Base-by-base conservation (phyloP, 306 rosid species). In the Quercus bicolor region DNA sequence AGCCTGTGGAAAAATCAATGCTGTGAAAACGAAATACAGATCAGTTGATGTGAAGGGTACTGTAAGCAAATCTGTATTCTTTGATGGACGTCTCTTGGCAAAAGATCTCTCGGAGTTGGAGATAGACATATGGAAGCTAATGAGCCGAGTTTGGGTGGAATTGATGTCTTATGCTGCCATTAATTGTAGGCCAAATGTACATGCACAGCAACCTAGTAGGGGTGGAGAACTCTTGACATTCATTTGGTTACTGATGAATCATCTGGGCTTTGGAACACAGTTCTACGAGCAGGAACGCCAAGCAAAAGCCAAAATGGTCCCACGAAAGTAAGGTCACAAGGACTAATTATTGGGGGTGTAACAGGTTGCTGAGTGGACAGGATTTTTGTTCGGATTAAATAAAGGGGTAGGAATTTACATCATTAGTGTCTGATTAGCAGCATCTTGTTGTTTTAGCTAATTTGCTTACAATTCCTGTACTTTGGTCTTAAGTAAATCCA, bases 161-260 rank as follows among this genome's bases (percentile, higher is more conserved):
- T 12, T 78, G 53, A 6, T 83, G 77, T 59, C 73, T 1, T 83
- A 68, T 31, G 86, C 80, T 12, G 70, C 86, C 68, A 69, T 68
- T 14, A 68, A 74, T 34, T 69, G 83, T 16, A 53, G 80, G 28
- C 79, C 83, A 10, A 59, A 68, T 70, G 77, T 78, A 4, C 86
- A 83, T 70, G 80, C 83, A 5, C 77, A 83, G 73, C 86, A 83
- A 61, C 77, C 73, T 21, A 60, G 86, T 28, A 74, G 69, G 18
- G 83, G 86, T 75, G 86, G 86, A 6, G 83, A 83, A 45, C 80
- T 74, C 2, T 15, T 83, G 21, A 83, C 82, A 33, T 78, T 83
- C 70, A 45, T 60, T 55, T 83, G 86, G 86, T 68, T 83, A 29
- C 78, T 83, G 16, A 78, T 83, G 79, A 11, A 69, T 52, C 86